Percentiles rank a stretch among this genome's conserved stretches.
Evolutionary conservation across 2,329 filamentous ascomycete species (phyloP).

Genomic region (Sphaerostilbella broomeana): DNA sequence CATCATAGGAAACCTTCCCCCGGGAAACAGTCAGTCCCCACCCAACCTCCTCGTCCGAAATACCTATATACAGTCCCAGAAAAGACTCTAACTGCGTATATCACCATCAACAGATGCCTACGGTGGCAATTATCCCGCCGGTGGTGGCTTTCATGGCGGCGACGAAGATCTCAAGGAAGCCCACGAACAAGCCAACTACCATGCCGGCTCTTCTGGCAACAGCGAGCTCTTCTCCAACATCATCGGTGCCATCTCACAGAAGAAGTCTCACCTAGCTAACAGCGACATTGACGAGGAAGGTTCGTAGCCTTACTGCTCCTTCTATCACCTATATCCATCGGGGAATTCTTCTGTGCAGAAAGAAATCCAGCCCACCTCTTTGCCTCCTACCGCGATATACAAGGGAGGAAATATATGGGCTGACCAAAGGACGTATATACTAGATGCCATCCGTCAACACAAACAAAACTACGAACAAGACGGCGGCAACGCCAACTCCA

Average conservation of each 20-base stretch:
- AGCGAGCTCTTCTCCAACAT: slow-evolving; percentile 44
- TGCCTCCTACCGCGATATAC: too few relatives aligned
- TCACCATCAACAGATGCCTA: slow-evolving; percentile 9
- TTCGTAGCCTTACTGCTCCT: too few relatives aligned
- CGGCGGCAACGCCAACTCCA: slow-evolving; percentile 39
- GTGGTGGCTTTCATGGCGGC: slow-evolving; percentile 34
- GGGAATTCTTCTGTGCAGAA: too few relatives aligned
- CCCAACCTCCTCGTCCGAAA: not conserved
- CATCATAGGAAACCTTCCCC: slow-evolving; percentile 7
- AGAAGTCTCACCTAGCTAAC: slow-evolving; percentile 41
- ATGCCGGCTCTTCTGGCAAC: slow-evolving; percentile 41
- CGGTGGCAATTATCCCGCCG: slow-evolving; percentile 17
- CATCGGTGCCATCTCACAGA: slow-evolving; percentile 41
- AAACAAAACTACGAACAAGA: slow-evolving; percentile 61
- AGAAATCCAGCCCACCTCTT: too few relatives aligned
- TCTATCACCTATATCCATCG: too few relatives aligned
- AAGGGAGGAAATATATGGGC: too few relatives aligned
- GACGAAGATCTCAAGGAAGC: slow-evolving; percentile 44
- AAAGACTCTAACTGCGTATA: not conserved
- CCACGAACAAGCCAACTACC: slow-evolving; percentile 40
- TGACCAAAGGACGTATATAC: too few relatives aligned
- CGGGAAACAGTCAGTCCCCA: slow-evolving; percentile 16
- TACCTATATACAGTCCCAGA: not conserved
- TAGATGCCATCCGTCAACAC: slow-evolving; percentile 67
- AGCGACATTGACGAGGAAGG: slow-evolving; percentile 46